Percentiles rank a stretch among this genome's conserved stretches.
These are phyloP conservation scores for Debaryomyces coudertii DNA, from an alignment of 1,139 yeast species.

Conservation along the genomic window DNA sequence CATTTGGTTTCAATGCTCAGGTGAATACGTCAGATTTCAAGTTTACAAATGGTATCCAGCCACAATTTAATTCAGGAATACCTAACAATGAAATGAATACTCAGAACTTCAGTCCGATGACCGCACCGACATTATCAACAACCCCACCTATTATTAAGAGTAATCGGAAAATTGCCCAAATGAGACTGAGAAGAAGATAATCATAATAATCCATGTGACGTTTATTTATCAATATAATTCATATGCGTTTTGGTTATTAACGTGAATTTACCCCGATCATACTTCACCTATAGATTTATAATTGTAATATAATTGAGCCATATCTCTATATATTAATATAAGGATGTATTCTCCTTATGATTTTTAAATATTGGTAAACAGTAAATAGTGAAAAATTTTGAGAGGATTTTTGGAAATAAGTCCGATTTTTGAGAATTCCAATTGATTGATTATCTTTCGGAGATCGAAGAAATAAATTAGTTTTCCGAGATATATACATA, in stretches of 20 bases:
- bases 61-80: background rate
- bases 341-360: too few species aligned
- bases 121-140: constrained; percentile 14
- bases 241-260: constrained; percentile 2
- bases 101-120: background rate
- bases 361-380: too few species aligned
- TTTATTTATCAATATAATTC: background rate
- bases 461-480: background rate
- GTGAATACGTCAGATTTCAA: background rate
- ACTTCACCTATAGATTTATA: background rate
- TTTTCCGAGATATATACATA: background rate
- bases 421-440: background rate
- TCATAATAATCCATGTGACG: constrained; percentile 2
- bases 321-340: background rate
- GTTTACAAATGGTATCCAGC: constrained; percentile 3
- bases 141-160: constrained; percentile 22
- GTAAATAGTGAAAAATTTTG: too few species aligned
- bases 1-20: background rate
- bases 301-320: background rate
- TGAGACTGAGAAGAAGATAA: constrained; percentile 32
- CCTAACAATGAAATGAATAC: background rate
- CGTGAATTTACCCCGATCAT: constrained; percentile 6
- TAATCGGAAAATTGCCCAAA: constrained; percentile 32
- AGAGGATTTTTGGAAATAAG: background rate
- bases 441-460: background rate